Evolutionary conservation across 345 rosid species (phyloP), one percentile per base, ranked within the genome.

Genomic region (Fremontodendron californicum): DNA sequence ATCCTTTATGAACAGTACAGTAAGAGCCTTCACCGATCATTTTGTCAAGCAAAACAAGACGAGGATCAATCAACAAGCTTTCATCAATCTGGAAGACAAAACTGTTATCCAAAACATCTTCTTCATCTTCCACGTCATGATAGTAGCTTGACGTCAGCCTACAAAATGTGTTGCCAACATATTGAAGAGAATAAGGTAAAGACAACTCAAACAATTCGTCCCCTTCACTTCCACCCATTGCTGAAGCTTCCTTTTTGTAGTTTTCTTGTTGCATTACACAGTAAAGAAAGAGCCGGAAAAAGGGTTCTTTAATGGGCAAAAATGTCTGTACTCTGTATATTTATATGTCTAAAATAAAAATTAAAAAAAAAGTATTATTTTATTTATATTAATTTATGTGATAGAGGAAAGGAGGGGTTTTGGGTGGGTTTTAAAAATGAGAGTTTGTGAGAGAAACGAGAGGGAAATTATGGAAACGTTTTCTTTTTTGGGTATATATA

Each of bases 21-120:
- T 69, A 15, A 64, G 80, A 29, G 51, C 96, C 96, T 81, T 87
- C 89, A 15, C 90, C 87, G 23, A 90, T 89, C 84, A 86, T 82
- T 45, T 75, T 76, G 18, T 79, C 77, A 1, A 77, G 16, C 45
- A 49, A 49, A 45, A 91, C 65, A 29, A 6, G 73, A 37, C 82
- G 54, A 42, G 86, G 82, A 48, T 90, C 81, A 70, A 91, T 71
- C 52, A 91, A 81, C 80, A 84, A 78, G 52, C 76, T 83, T 4
- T 33, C 62, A 45, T 80, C 84, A 69, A 91, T 86, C 29, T 21
- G 75, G 61, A 87, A 86, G 49, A 42, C 77, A 66, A 84, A 90
- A 12, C 39, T 60, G 8, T 81, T 42, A 9, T 66, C 70, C 2
- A 71, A 21, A 43, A 69, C 80, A 9, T 71, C 74, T 11, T 49